Evolutionary conservation across 371 early-diverging fungal genomes (phyloP).

Genomic region (Parasitella parasitica): DNA sequence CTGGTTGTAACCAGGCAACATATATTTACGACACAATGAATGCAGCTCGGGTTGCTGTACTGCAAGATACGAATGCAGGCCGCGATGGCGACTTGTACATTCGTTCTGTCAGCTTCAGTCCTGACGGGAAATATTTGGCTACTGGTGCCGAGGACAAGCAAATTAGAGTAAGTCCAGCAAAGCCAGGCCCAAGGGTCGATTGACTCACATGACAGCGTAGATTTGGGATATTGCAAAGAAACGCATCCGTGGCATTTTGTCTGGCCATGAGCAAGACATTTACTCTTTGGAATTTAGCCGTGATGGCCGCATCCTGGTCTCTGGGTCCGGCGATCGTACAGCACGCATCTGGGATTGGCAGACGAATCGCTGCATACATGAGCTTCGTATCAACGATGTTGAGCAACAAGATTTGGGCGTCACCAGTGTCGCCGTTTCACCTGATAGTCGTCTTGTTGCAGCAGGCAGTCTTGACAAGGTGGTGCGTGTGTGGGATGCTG

Average conservation of each 20-base stretch:
- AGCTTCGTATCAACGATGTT: slow-evolving; percentile 78
- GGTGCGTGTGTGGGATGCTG: slow-evolving; percentile 93
- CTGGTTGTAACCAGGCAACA: slow-evolving; percentile 90
- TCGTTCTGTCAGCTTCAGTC: slow-evolving; percentile 96
- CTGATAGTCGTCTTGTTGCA: slow-evolving; percentile 79
- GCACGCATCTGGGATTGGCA: slow-evolving; percentile 89
- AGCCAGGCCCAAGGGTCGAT: too few relatives aligned
- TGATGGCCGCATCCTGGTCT: slow-evolving; percentile 89
- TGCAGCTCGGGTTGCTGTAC: slow-evolving; percentile 53
- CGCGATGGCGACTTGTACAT: slow-evolving; percentile 89
- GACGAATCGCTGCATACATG: slow-evolving; percentile 68
- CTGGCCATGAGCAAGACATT: slow-evolving; percentile 97
- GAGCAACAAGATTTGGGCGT: slow-evolving; percentile 91
- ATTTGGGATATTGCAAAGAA: slow-evolving; percentile 80
- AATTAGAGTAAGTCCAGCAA: slow-evolving; percentile 66
- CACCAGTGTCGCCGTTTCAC: slow-evolving; percentile 91
- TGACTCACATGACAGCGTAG: slow-evolving; percentile 26
- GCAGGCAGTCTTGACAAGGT: slow-evolving; percentile 92
- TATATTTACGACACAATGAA: slow-evolving; percentile 81
- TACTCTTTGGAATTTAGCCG: slow-evolving; percentile 95
- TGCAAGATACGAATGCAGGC: slow-evolving; percentile 75
- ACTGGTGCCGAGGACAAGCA: slow-evolving; percentile 98
- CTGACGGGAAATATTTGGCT: slow-evolving; percentile 88
- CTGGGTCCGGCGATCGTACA: slow-evolving; percentile 95
- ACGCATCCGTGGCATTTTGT: slow-evolving; percentile 65